phyloP scores from a whole-genome alignment of 2,329 filamentous ascomycete genomes.

The Phaeosphaeria sp. region DNA sequence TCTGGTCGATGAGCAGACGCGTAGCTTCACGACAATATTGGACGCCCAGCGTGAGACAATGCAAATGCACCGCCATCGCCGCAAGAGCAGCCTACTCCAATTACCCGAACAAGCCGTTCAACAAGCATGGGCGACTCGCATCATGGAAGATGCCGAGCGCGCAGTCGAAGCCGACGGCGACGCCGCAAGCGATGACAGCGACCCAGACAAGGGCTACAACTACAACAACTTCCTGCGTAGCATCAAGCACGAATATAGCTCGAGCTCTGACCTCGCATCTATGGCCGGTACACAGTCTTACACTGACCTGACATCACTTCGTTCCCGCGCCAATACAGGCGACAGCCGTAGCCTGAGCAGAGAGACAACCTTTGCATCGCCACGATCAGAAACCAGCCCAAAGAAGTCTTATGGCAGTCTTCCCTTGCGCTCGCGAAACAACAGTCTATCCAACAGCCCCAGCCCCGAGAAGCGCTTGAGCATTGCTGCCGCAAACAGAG shows the following conservation, averaged over 20 bases:
- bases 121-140: constrained; percentile 22
- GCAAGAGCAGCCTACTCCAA: constrained; percentile 6
- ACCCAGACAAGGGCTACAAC: constrained; percentile 16
- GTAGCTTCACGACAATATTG: constrained; percentile 9
- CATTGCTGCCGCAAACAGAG: background rate
- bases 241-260: constrained; percentile 12
- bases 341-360: background rate
- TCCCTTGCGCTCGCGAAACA: background rate
- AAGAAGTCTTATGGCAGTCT: background rate
- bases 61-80: constrained; percentile 9
- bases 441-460: background rate
- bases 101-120: constrained; percentile 5
- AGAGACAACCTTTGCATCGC: background rate
- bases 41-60: constrained; percentile 23
- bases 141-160: constrained; percentile 17
- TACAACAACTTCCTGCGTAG: constrained; percentile 23
- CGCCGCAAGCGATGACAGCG: constrained; percentile 4
- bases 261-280: constrained; percentile 3
- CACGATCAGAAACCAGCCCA: background rate
- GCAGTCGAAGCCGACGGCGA: constrained; percentile 1
- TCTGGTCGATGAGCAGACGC: constrained; percentile 3
- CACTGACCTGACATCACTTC: background rate
- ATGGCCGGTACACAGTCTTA: background rate
- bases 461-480: background rate
- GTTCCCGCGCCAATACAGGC: background rate